A percentile compares a stretch with the other conserved stretches of the same genome.
phyloP scores from a whole-genome alignment of 1,139 yeast genomes.

The Starmera stellimalicola region DNA sequence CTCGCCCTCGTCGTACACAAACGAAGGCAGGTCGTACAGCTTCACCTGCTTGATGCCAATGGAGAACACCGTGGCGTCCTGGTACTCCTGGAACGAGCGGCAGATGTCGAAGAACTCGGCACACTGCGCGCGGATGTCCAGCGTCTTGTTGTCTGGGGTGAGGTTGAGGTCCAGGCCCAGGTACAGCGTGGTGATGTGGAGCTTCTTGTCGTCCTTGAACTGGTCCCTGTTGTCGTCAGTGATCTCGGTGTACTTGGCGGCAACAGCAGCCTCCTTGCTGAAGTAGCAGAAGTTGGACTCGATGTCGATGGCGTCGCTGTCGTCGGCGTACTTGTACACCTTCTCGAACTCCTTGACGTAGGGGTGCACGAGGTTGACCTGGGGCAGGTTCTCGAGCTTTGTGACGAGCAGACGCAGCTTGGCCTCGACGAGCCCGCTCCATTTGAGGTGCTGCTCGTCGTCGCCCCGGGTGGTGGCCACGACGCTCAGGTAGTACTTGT shows the following conservation, averaged over 20 bases:
- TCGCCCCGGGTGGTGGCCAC: slow-evolving; percentile 66
- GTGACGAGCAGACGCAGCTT: slow-evolving; percentile 72
- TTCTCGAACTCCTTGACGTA: slow-evolving; percentile 69
- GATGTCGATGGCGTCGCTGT: slow-evolving; percentile 43
- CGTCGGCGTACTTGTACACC: slow-evolving; percentile 42
- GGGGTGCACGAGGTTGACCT: slow-evolving; percentile 82
- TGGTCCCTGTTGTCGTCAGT: slow-evolving; percentile 27
- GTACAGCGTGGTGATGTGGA: slow-evolving; percentile 68
- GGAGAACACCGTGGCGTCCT: slow-evolving; percentile 43
- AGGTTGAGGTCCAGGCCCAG: slow-evolving; percentile 62
- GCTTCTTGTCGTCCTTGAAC: slow-evolving; percentile 22
- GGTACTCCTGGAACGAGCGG: slow-evolving; percentile 64
- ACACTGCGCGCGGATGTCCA: slow-evolving; percentile 89
- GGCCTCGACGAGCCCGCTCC: slow-evolving; percentile 92
- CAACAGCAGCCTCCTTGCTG: slow-evolving; percentile 31
- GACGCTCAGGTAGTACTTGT: slow-evolving; percentile 79
- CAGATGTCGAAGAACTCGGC: slow-evolving; percentile 78
- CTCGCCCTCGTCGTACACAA: slow-evolving; percentile 78
- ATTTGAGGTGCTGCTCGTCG: slow-evolving; percentile 74
- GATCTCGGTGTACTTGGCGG: slow-evolving; percentile 22
- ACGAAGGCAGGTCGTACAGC: slow-evolving; percentile 71
- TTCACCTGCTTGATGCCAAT: slow-evolving; percentile 71
- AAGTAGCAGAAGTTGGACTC: slow-evolving; percentile 46
- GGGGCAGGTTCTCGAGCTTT: slow-evolving; percentile 68
- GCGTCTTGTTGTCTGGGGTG: slow-evolving; percentile 43